Evolutionary conservation across 257 asterid genomes (phyloP).

Genomic region (Solanum dulcamara): DNA sequence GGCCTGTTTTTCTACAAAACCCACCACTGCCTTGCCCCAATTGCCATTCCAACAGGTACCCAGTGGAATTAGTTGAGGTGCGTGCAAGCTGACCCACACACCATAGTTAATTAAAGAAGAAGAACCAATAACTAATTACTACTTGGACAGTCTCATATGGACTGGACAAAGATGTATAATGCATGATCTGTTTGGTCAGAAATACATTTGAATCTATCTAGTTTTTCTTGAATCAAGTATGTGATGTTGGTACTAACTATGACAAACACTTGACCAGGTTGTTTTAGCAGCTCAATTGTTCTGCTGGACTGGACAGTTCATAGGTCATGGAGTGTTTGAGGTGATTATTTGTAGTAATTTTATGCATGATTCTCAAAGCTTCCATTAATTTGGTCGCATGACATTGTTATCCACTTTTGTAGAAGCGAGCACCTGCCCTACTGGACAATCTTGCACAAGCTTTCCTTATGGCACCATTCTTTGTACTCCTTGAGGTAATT

Average conservation of each 20-base stretch:
- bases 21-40: not conserved
- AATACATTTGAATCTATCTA: not conserved
- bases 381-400: not conserved
- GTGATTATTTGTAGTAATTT: slow-evolving; percentile 20
- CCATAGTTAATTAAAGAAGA: not conserved
- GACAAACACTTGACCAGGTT: slow-evolving; percentile 35
- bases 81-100: not conserved
- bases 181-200: not conserved
- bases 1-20: not conserved
- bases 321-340: slow-evolving; percentile 95
- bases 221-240: not conserved
- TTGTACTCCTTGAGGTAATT: slow-evolving; percentile 80
- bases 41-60: not conserved
- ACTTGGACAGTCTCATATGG: not conserved
- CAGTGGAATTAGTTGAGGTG: not conserved
- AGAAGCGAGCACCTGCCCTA: slow-evolving; percentile 99
- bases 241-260: not conserved
- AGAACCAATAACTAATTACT: not conserved
- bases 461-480: slow-evolving; percentile 91
- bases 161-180: not conserved
- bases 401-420: slow-evolving; percentile 1
- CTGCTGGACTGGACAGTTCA: slow-evolving; percentile 91
- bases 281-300: slow-evolving; percentile 73
- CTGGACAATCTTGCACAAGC: slow-evolving; percentile 92
- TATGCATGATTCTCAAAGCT: not conserved